Base-by-base conservation (phyloP, 306 rosid genomes). In the Prunus mira region DNA sequence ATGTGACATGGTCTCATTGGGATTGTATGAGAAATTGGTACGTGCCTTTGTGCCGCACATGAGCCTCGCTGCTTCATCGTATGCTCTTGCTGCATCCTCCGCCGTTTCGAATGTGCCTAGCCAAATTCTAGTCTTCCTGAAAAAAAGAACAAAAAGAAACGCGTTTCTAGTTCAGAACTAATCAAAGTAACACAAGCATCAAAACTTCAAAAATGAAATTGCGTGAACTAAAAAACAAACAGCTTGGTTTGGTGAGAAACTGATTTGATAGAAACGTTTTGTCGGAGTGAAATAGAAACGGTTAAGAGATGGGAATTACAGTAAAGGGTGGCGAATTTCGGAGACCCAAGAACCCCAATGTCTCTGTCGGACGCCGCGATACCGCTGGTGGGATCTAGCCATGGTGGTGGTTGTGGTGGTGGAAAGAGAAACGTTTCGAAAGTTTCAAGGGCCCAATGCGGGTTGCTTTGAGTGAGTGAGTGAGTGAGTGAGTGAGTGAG, bases 291-390 rank as follows among this genome's bases (percentile, higher is more conserved):
- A 55, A 72, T n/a, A 72, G 47, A 34, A n/a, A 38, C 50, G 30
- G 20, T 18, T 17, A 0, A 47, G 66, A 50, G 32, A 60, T 34
- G 47, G 62, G 64, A 38, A 50, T 83, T 76, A 83, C 84, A 83
- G 49, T 27, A 68, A 30, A 45, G 86, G 79, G 78, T 85, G 83
- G 46, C 97, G 93, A 78, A 91, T 91, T 70, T 91, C 93, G 9
- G 97, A 91, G 79, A 91, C 97, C 97, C 97, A 91, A 57, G 97
- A 91, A 46, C 93, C 97, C 97, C 97, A 91, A 19, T 91, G 94
- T 71, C 97, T 83, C 62, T 87, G 94, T 20, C 97, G 85, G 5
- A 91, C 97, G 10, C 97, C 97, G 11, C 97, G 83, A 73, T 86
- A 91, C 13, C 92, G 88, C 46, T 87, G 89, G 54, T 89, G 97